Evolutionary conservation across 1,284 basidiomycete genomes (phyloP), one percentile per base, ranked within the genome.

Genomic region (Cutaneotrichosporon cutaneum): DNA sequence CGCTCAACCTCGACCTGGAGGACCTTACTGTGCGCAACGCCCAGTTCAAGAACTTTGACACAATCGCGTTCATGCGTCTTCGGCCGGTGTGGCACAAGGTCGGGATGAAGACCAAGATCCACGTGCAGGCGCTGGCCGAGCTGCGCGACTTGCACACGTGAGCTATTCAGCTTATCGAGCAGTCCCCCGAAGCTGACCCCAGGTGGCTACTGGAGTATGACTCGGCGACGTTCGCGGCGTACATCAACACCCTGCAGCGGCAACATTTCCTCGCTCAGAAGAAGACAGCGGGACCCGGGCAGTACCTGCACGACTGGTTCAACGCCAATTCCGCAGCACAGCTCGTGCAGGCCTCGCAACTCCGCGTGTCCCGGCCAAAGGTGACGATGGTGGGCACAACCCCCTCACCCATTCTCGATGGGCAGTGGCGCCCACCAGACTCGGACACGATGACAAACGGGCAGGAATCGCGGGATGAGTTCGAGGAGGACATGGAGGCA

Each of bases 31-130:
- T 98, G 52, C 92, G 97, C 72, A 95, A 92, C 70, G 92, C 93
- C 0, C 94, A 99, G 70, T 98, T 98, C 79, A 86, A 88, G 32
- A 92, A 90, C 1, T 99, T 99, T 73, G 95, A 99, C 72, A 83
- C 87, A 24, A 84, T 96, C 57, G 93, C 98, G 1, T 86, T 94
- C 10, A 85, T 88, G 48, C 91, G 94, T 70, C 85, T 99, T 5
- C 91, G 96, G 75, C 86, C 94, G 0, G 89, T 97, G 4, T 99
- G 96, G 96, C 94, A 99, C 77, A 91, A 92, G 77, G 92, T 97
- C 27, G 92, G 93, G 1, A 87, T 90, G 3, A 89, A 87, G 69
- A 99, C 94, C 0, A 94, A 93, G 72, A 90, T 94, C 65, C 86
- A 98, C 13, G 93, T 98, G 7, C 85, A 85, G 54, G 95, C 99